Evolutionary conservation across 2,329 filamentous ascomycete species (phyloP), one percentile per base, ranked within the genome.

Genomic region (Arthrobotrys sinensis): DNA sequence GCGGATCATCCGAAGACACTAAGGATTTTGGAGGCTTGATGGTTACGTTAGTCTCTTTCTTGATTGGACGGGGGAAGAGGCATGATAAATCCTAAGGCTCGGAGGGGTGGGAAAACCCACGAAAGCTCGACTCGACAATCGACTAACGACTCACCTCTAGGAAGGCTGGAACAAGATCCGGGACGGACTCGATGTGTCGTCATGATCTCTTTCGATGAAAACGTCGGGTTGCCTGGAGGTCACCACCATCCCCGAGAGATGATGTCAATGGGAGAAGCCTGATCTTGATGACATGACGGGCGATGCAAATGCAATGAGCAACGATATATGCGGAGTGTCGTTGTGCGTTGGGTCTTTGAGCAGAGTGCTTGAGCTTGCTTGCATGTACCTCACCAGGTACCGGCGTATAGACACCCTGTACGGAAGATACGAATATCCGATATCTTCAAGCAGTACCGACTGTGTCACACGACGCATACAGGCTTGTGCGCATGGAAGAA

Each of bases 1-100:
- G 73, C 73, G 73, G 73, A 77, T 77, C 65, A 71, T 77, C 66
- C 73, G 66, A 70, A 70, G 73, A 68, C 65, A 64, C 73, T 68
- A 60, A 60, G 36, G 8, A 66, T 53, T 65, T 71, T 70, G 43
- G 73, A 77, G 48, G 45, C 72, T 60, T 48, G 65, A 62, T 64
- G 64, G 55, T 63, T 63, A 76, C 48, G 65, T 68, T 77, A 66
- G 73, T 43, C 46, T 66, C 28, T 43, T n/a, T 43, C 64, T 57
- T 70, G 64, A 69, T 76, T 76, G 71, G 72, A 45, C 50, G 65
- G 50, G 36, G 32, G 40, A 34, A 52, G 55, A 57, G 52, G 45
- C 71, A 67, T 67, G 50, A 46, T 53, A 45, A 60, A 50, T 24
- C 28, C 28, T 57, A 73, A 53, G 45, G 43, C 60, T 57, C 69